Conservation (phyloP, 805 yeast genomes). For the Candida ponderosae region DNA sequence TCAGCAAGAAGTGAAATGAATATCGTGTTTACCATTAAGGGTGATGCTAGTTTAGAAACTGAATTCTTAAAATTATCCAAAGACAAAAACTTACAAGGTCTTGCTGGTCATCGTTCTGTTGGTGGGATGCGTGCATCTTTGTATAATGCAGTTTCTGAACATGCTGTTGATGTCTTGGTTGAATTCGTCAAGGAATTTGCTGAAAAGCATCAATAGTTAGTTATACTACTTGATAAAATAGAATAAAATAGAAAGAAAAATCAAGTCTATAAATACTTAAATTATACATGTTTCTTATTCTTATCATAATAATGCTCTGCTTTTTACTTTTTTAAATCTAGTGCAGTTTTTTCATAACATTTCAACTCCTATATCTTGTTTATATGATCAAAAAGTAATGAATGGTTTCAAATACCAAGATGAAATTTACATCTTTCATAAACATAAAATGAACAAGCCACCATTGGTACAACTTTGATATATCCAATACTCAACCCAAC, state of each 20-base stretch:
- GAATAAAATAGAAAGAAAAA: no score
- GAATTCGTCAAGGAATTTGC: slow-evolving; percentile 58
- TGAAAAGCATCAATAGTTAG: slow-evolving; percentile 20
- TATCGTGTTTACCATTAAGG: slow-evolving; percentile 75
- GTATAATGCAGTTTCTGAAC: slow-evolving; percentile 75
- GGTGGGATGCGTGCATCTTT: slow-evolving; percentile 95
- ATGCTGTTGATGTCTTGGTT: slow-evolving; percentile 50
- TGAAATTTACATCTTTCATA: slow-evolving; percentile 77
- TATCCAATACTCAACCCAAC: slow-evolving; percentile 95
- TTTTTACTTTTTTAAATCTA: no score
- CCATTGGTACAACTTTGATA: slow-evolving; percentile 94
- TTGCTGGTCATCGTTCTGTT: slow-evolving; percentile 94
- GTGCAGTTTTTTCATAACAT: no score
- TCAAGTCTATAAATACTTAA: no score
- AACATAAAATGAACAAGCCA: slow-evolving; percentile 90
- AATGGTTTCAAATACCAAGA: slow-evolving; percentile 45
- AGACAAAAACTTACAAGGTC: slow-evolving; percentile 54
- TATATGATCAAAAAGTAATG: no score
- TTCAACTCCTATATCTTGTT: no score
- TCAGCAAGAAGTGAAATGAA: slow-evolving; percentile 81
- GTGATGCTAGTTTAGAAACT: slow-evolving; percentile 54
- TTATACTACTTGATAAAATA: no score
- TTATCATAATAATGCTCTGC: no score
- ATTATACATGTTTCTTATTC: no score
- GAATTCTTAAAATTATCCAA: slow-evolving; percentile 66